Evolutionary conservation across 768 basidiomycete species (phyloP).

Genomic region (Boletus pseudo-olivaceus): DNA sequence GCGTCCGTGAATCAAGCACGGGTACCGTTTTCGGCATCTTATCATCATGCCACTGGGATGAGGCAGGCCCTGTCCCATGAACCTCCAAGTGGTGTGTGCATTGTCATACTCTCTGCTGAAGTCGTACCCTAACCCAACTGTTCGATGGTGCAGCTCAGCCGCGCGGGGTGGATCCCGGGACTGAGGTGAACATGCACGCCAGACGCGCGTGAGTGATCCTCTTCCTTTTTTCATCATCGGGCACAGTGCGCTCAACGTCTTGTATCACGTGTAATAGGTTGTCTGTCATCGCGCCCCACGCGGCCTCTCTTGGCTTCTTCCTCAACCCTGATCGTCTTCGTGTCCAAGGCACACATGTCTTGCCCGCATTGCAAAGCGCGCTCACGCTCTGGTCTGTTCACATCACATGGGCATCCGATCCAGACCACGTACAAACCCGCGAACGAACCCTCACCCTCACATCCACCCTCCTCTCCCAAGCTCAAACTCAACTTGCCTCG

Average conservation of each 20-base stretch:
- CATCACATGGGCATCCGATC: slow-evolving; percentile 38
- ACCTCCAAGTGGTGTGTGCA: slow-evolving; percentile 1
- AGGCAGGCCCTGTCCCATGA: neutral
- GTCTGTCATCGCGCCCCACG: slow-evolving; percentile 49
- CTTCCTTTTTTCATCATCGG: neutral
- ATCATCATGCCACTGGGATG: neutral
- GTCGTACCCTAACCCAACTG: neutral
- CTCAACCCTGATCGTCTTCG: slow-evolving; percentile 50
- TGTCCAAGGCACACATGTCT: slow-evolving; percentile 37
- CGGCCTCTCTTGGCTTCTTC: slow-evolving; percentile 63
- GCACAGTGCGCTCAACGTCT: neutral
- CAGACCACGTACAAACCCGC: slow-evolving; percentile 31
- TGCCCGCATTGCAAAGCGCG: slow-evolving; percentile 46
- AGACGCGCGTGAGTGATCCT: slow-evolving; percentile 10
- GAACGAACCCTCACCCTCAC: neutral
- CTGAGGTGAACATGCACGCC: neutral
- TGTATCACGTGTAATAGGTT: slow-evolving; percentile 13
- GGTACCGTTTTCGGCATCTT: neutral
- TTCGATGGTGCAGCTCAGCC: neutral
- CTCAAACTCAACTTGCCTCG: slow-evolving; percentile 44
- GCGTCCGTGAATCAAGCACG: neutral
- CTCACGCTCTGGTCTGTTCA: slow-evolving; percentile 54
- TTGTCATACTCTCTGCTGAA: neutral
- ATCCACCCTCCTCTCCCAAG: slow-evolving; percentile 42
- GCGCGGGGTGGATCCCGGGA: neutral